Evolutionary conservation across 1,284 basidiomycete genomes (phyloP).

Genomic region (Trichosporon faecale): DNA sequence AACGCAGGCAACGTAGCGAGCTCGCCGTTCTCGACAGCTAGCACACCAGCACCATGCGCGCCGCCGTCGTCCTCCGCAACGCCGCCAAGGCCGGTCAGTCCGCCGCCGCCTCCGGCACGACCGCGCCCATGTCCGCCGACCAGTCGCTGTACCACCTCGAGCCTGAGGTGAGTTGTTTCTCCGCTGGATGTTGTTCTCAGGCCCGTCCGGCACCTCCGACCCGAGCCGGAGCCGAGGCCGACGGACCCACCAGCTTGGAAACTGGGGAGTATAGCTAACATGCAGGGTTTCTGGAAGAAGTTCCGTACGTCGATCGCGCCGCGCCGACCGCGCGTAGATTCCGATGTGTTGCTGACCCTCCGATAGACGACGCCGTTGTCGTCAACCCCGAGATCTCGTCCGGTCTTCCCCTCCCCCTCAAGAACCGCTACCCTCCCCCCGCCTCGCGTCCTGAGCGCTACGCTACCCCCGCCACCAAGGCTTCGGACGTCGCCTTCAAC

Average conservation of each 20-base stretch:
- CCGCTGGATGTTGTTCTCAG: neutral
- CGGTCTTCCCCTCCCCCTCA: constrained; percentile 73
- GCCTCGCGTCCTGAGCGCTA: constrained; percentile 81
- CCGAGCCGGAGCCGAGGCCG: neutral
- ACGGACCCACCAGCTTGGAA: too few species aligned
- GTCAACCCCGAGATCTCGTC: constrained; percentile 87
- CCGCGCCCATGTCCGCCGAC: constrained; percentile 60
- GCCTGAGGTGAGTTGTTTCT: constrained; percentile 59
- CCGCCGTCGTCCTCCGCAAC: constrained; percentile 37
- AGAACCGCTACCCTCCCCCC: constrained; percentile 80
- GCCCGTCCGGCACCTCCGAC: neutral
- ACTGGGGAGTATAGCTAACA: constrained; percentile 15
- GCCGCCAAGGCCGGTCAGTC: constrained; percentile 31
- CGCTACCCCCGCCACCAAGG: constrained; percentile 80
- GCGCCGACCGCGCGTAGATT: neutral
- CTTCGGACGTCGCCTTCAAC: constrained; percentile 55
- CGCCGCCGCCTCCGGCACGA: constrained; percentile 39
- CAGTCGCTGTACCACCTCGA: constrained; percentile 81
- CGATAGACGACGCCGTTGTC: constrained; percentile 14
- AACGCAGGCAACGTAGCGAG: neutral
- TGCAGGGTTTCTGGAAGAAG: constrained; percentile 81
- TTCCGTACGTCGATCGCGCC: constrained; percentile 62
- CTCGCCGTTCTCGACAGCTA: constrained; percentile 2
- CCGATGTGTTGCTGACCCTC: constrained; percentile 55
- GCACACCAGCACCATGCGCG: constrained; percentile 22